Base-by-base conservation (phyloP, 768 basidiomycete species). In the Trametes cingulata region DNA sequence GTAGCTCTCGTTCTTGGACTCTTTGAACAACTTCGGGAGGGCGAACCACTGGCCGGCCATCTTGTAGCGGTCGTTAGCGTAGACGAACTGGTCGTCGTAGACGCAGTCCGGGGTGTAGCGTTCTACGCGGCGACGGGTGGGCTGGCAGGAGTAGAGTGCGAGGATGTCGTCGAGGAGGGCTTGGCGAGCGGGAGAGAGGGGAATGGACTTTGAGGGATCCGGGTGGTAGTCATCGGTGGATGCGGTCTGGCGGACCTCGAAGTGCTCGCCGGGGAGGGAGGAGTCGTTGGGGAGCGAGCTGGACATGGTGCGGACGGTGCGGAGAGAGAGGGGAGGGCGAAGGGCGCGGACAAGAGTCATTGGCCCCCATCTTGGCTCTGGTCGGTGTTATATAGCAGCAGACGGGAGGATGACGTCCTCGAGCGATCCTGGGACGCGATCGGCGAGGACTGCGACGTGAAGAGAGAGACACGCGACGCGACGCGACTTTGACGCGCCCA, bases 31-130 rank as follows among this genome's bases (percentile, higher is more conserved):
- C 57, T 75, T 77, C 20, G 74, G 75, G 8, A 75, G 68, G 36
- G 74, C 77, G 55, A 75, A 77, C 76, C 76, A 76, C 63, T 76
- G 76, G 14, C 75, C 71, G 6, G 72, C 73, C 72, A 76, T 74
- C 69, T 76, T 74, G 71, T 72, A 75, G 47, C 76, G 68, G 56
- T 76, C 73, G 60, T 73, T 74, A 13, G 76, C 76, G 65, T 76
- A 77, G 12, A 77, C 76, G 62, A 77, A 76, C 67, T 76, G 75
- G 67, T 73, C 72, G 56, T 72, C 71, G 42, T 74, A 73, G 13
- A 68, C 68, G 53, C 65, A 71, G 56, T 69, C 68, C 13, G 62
- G 62, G 20, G 69, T 75, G 66, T 77, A 78, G 42, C 77, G 67
- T 45, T 73, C 70, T 35, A 78, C 75, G 37, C 75, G 62, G 53